Evolutionary conservation across 305 asterid genomes (phyloP).

Genomic region (Fraxinus velutina): DNA sequence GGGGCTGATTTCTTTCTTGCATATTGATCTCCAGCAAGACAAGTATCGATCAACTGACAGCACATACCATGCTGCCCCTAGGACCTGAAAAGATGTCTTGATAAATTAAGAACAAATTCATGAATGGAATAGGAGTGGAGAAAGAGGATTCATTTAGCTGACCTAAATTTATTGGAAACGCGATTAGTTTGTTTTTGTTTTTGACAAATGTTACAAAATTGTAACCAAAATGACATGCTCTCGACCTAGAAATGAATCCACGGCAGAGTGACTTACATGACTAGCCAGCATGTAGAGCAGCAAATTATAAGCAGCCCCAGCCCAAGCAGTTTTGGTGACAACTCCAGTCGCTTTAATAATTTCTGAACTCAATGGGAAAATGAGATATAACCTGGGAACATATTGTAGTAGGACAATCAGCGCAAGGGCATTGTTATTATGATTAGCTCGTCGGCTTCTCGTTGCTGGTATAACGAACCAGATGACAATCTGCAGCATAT

Average conservation of each 20-base stretch:
- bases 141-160: background rate
- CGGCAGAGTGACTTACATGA: conserved; percentile 64
- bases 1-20: conserved; percentile 56
- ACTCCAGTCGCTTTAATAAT: conserved; percentile 91
- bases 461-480: conserved; percentile 96
- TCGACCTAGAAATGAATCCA: conserved; percentile 3
- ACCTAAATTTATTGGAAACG: background rate
- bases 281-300: conserved; percentile 90
- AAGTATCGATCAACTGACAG: conserved; percentile 79
- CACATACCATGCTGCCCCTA: conserved; percentile 95
- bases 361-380: conserved; percentile 88
- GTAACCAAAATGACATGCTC: background rate
- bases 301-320: conserved; percentile 96
- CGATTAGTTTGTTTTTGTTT: background rate
- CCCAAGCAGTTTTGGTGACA: conserved; percentile 99
- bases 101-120: conserved; percentile 1
- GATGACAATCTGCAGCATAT: conserved; percentile 62
- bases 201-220: background rate
- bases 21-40: conserved; percentile 78
- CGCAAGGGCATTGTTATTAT: conserved; percentile 86
- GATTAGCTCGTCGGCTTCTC: conserved; percentile 58
- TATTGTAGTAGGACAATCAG: conserved; percentile 83
- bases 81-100: conserved; percentile 43
- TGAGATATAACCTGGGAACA: conserved; percentile 82
- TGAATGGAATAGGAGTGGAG: background rate